Evolutionary conservation across 108 stramenopile species (phyloP).

Genomic region (Conticribra guillardii): DNA sequence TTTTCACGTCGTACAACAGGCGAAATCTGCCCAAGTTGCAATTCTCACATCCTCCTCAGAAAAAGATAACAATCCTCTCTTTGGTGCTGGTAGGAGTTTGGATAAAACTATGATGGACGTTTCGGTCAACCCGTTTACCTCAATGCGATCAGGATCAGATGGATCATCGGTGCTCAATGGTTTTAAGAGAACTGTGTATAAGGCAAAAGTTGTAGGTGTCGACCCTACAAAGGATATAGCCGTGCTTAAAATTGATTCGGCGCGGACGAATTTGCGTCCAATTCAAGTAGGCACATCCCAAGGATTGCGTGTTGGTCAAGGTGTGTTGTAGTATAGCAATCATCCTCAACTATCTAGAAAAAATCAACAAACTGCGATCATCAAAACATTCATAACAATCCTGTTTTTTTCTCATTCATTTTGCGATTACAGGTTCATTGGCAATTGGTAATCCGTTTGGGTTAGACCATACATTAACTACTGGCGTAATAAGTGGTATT

Average conservation of each 20-base stretch:
- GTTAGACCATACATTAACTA: constrained; percentile 88
- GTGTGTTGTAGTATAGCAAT: not conserved
- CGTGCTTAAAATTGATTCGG: constrained; percentile 82
- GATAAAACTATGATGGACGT: not conserved
- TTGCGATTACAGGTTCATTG: constrained; percentile 42
- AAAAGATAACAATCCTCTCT: not conserved
- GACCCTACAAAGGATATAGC: constrained; percentile 96
- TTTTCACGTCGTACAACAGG: constrained; percentile 88
- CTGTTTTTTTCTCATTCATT: too few relatives aligned
- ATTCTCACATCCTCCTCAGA: constrained; percentile 34
- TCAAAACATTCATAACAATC: too few relatives aligned
- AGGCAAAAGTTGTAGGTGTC: constrained; percentile 83
- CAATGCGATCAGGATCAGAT: constrained; percentile 23
- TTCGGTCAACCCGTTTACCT: constrained; percentile 29
- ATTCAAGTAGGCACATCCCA: constrained; percentile 66
- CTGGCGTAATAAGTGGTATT: constrained; percentile 78
- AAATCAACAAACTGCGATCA: too few relatives aligned
- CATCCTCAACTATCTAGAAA: too few relatives aligned
- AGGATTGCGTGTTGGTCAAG: constrained; percentile 73
- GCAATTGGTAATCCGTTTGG: constrained; percentile 98
- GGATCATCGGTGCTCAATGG: constrained; percentile 26
- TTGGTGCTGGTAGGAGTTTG: not conserved
- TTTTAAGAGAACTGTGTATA: constrained; percentile 63
- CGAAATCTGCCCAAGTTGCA: constrained; percentile 77
- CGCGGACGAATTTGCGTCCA: constrained; percentile 54